Conservation (phyloP, 2,329 filamentous ascomycete genomes). For the Claviceps fusiformis region DNA sequence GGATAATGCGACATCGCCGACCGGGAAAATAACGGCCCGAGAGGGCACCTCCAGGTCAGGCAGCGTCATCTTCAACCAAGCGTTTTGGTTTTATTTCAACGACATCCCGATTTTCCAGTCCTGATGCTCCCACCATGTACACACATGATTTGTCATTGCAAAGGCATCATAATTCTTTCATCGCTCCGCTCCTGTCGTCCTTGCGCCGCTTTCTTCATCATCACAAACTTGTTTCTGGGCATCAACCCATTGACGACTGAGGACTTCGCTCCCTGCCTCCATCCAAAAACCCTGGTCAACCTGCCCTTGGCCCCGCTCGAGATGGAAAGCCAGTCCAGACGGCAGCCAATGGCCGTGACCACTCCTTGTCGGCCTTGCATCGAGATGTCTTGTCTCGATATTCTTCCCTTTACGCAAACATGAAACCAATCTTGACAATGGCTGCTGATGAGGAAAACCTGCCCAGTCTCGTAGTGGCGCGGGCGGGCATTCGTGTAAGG, state of each 20-base stretch:
- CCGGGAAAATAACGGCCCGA: slow-evolving; percentile 3
- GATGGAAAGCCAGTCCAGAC: slow-evolving; percentile 1
- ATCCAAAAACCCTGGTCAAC: background rate
- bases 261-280: background rate
- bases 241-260: background rate
- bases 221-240: background rate
- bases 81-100: no score
- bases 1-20: background rate
- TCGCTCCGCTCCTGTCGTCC: background rate
- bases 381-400: background rate
- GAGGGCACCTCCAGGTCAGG: no score
- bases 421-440: background rate
- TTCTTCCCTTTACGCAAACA: background rate
- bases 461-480: background rate
- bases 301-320: background rate
- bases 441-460: background rate
- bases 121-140: background rate
- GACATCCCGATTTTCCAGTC: no score
- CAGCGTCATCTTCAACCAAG: no score
- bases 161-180: background rate
- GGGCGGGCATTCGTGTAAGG: background rate
- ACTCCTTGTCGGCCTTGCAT: background rate
- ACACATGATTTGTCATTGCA: background rate
- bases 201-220: background rate
- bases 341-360: background rate